A percentile compares a stretch with the other conserved stretches of the same genome.
Conservation (phyloP, 2,329 filamentous ascomycete species). For the Helminthosporium solani region DNA sequence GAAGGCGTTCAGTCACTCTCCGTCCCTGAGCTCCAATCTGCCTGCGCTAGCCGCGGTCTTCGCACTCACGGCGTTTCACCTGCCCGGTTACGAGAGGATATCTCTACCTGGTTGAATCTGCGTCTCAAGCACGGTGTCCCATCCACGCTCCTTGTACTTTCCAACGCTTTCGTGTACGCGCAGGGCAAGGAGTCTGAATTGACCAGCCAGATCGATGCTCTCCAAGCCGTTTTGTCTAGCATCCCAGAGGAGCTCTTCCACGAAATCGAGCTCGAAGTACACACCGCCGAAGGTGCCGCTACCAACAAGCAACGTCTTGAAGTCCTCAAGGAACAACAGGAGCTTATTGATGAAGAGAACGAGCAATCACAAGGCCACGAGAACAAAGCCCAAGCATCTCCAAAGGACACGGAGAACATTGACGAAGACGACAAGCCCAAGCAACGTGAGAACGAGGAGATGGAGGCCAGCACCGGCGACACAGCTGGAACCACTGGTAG, state of each 20-base stretch:
- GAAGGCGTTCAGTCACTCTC: constrained; percentile 92
- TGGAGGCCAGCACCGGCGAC: constrained; percentile 36
- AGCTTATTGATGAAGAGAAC: constrained; percentile 95
- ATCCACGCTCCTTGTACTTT: constrained; percentile 89
- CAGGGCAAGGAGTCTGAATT: constrained; percentile 83
- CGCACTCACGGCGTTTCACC: constrained; percentile 91
- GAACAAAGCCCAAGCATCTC: constrained; percentile 71
- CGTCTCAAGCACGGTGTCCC: constrained; percentile 93
- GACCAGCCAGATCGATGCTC: constrained; percentile 84
- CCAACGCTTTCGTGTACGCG: constrained; percentile 96
- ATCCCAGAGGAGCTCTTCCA: constrained; percentile 99
- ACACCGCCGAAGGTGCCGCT: constrained; percentile 92
- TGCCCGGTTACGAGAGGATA: constrained; percentile 80
- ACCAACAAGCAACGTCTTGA: constrained; percentile 99
- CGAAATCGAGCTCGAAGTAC: constrained; percentile 97
- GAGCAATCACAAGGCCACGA: constrained; percentile 78
- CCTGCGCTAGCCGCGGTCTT: constrained; percentile 87
- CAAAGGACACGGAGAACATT: constrained; percentile 86
- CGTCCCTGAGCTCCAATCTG: constrained; percentile 89
- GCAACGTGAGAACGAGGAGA: constrained; percentile 22
- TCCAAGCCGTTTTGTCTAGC: constrained; percentile 86
- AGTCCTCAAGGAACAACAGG: constrained; percentile 96
- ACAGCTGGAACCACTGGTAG: constrained; percentile 23
- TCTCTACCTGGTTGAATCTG: constrained; percentile 91
- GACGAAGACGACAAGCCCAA: constrained; percentile 84